Conservation (phyloP, 441 rosid species). For the Populus hybrid region DNA sequence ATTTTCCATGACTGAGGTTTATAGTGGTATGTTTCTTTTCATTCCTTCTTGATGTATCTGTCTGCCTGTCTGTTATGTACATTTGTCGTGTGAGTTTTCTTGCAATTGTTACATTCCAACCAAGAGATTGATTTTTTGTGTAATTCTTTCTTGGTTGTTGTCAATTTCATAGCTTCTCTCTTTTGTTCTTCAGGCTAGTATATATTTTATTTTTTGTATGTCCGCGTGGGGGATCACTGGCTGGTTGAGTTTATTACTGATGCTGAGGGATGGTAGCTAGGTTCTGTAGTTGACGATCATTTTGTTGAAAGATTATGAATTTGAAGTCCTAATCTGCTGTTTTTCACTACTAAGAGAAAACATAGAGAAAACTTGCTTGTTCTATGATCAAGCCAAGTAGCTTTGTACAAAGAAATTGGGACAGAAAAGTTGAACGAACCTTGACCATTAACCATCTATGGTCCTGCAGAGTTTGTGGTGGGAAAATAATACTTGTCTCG, state of each 20-base stretch:
- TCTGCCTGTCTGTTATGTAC: background rate
- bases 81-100: background rate
- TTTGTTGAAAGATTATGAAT: too few species aligned
- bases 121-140: background rate
- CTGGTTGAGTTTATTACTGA: background rate
- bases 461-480: too few species aligned
- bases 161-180: background rate
- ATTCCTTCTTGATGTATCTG: background rate
- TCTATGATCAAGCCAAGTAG: too few species aligned
- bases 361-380: too few species aligned
- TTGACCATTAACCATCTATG: too few species aligned
- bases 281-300: too few species aligned
- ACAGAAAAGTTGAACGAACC: too few species aligned
- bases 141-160: background rate
- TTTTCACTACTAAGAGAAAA: too few species aligned
- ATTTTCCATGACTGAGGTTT: conserved; percentile 27
- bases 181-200: background rate
- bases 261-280: background rate
- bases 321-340: too few species aligned
- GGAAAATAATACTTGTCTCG: too few species aligned
- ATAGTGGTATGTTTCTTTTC: conserved; percentile 21
- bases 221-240: background rate
- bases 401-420: too few species aligned
- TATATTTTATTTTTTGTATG: background rate
- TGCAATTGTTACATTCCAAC: background rate